These are phyloP conservation scores for Mycena kentingensis DNA, from an alignment of 768 basidiomycete genomes.

Conservation along the genomic window DNA sequence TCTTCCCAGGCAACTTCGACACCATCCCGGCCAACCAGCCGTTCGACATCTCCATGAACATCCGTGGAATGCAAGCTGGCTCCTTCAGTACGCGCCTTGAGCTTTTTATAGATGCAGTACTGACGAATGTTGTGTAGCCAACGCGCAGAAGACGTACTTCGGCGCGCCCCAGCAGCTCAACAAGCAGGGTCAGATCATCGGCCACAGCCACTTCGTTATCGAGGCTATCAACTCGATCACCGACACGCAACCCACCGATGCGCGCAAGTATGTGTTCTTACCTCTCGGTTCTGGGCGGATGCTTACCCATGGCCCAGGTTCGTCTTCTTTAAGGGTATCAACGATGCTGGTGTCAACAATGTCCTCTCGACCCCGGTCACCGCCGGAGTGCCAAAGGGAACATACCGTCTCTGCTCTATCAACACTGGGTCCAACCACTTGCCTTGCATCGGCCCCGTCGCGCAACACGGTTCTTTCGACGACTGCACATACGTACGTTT, in stretches of 20 bases:
- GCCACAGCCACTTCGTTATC: constrained; percentile 60
- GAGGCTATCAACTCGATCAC: constrained; percentile 45
- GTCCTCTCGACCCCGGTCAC: constrained; percentile 51
- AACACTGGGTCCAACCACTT: constrained; percentile 61
- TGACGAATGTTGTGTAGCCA: constrained; percentile 60
- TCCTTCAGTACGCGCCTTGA: too few relatives aligned
- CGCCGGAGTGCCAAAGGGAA: constrained; percentile 55
- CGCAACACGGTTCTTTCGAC: constrained; percentile 60
- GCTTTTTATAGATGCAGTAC: too few relatives aligned
- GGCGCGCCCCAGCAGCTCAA: constrained; percentile 59
- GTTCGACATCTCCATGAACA: constrained; percentile 54
- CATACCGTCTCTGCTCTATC: constrained; percentile 62
- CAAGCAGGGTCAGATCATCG: constrained; percentile 49
- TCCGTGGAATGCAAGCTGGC: constrained; percentile 45
- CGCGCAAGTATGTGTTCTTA: constrained; percentile 50
- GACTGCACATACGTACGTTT: constrained; percentile 58
- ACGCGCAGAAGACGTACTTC: constrained; percentile 53
- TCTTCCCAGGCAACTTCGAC: constrained; percentile 43
- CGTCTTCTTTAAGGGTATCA: constrained; percentile 54
- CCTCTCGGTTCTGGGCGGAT: too few relatives aligned
- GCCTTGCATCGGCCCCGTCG: constrained; percentile 56
- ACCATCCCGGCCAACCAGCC: constrained; percentile 45
- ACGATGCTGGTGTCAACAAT: constrained; percentile 47
- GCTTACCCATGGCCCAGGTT: too few relatives aligned
- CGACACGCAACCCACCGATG: constrained; percentile 48